A percentile compares a stretch with the other conserved stretches of the same genome.
These are phyloP conservation scores for Mangifera indica DNA, from an alignment of 345 rosid species.

Conservation along the genomic window DNA sequence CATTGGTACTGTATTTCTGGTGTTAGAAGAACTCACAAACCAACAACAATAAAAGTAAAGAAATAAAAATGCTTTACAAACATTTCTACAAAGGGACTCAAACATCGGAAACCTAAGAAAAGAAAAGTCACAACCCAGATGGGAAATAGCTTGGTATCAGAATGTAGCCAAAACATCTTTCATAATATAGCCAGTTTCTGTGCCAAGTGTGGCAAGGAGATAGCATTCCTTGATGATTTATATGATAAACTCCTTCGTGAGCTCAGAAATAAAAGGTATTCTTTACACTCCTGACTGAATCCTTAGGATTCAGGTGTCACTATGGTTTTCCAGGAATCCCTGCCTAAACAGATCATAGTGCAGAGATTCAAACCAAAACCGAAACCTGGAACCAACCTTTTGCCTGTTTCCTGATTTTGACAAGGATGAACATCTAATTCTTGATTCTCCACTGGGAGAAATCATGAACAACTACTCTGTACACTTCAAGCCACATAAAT, in stretches of 20 bases:
- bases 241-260: slow-evolving; percentile 9
- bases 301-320: slow-evolving; percentile 21
- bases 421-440: neutral
- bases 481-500: slow-evolving; percentile 50
- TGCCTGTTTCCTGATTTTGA: neutral
- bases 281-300: slow-evolving; percentile 12
- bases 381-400: neutral
- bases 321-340: slow-evolving; percentile 13
- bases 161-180: slow-evolving; percentile 19
- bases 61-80: slow-evolving; percentile 32
- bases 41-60: neutral
- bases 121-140: slow-evolving; percentile 4
- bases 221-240: slow-evolving; percentile 9
- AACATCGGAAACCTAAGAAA: slow-evolving; percentile 18
- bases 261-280: slow-evolving; percentile 15
- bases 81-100: slow-evolving; percentile 30
- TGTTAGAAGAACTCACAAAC: slow-evolving; percentile 27
- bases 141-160: neutral
- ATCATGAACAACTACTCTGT: slow-evolving; percentile 32
- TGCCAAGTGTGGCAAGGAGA: slow-evolving; percentile 1
- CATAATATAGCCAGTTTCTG: slow-evolving; percentile 6
- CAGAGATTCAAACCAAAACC: slow-evolving; percentile 20
- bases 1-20: slow-evolving; percentile 25
- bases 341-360: neutral
- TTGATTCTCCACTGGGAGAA: slow-evolving; percentile 9